Conservation (phyloP, 2,329 filamentous ascomycete species). For the Paracoccidioides lutzii region DNA sequence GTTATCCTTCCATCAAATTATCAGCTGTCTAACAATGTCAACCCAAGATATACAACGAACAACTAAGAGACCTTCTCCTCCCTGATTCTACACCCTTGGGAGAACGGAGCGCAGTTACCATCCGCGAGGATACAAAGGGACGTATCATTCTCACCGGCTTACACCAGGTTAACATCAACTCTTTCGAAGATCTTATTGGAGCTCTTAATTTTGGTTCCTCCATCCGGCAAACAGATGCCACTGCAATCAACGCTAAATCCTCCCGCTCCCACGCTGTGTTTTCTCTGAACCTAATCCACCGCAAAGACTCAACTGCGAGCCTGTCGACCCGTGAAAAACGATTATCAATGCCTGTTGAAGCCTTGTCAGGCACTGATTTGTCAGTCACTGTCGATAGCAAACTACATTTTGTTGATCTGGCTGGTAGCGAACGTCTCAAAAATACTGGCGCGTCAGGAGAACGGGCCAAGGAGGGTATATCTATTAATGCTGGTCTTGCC, state of each 20-base stretch:
- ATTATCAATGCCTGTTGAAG: constrained; percentile 72
- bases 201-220: constrained; percentile 85
- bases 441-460: constrained; percentile 94
- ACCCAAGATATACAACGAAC: constrained; percentile 85
- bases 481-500: constrained; percentile 91
- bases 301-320: constrained; percentile 44
- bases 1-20: background rate
- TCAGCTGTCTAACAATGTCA: constrained; percentile 2
- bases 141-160: constrained; percentile 89
- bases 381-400: constrained; percentile 92
- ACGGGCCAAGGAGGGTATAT: constrained; percentile 88
- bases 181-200: constrained; percentile 76
- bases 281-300: constrained; percentile 79
- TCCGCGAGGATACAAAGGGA: constrained; percentile 86
- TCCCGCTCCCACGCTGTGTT: constrained; percentile 97
- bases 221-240: constrained; percentile 92
- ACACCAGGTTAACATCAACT: constrained; percentile 77
- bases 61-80: constrained; percentile 76
- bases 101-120: constrained; percentile 71
- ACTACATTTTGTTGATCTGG: constrained; percentile 94
- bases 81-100: constrained; percentile 55
- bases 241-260: constrained; percentile 93
- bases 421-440: constrained; percentile 90
- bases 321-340: constrained; percentile 61
- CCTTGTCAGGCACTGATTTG: constrained; percentile 49